phyloP scores from a whole-genome alignment of 306 rosid genomes.

The Pyrus pyrifolia region DNA sequence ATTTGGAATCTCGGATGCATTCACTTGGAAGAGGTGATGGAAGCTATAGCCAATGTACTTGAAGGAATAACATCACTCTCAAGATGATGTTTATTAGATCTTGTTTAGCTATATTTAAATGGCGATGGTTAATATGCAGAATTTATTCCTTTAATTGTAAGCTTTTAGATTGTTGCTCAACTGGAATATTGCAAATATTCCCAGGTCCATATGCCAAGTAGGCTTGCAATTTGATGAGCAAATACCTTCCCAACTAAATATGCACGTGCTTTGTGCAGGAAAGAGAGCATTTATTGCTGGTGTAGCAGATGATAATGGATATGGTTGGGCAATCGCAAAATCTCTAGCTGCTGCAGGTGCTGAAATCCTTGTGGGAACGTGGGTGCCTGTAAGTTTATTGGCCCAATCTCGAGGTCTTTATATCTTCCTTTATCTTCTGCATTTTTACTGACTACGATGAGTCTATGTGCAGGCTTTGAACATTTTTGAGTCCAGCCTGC shows the following conservation, averaged over 20 bases:
- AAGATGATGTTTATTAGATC: not conserved
- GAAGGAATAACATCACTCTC: not conserved
- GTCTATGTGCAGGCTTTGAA: slow-evolving; percentile 65
- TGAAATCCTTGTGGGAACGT: slow-evolving; percentile 90
- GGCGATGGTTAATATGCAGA: not conserved
- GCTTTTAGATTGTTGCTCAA: not conserved
- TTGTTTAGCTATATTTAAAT: not conserved
- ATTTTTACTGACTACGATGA: slow-evolving; percentile 7
- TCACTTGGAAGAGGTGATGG: not conserved
- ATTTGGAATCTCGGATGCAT: not conserved
- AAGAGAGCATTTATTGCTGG: slow-evolving; percentile 96
- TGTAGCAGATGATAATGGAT: slow-evolving; percentile 91
- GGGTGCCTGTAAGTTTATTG: slow-evolving; percentile 88
- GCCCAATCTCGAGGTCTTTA: not conserved
- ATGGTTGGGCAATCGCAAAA: slow-evolving; percentile 99
- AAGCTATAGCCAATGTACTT: not conserved
- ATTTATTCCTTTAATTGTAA: not conserved
- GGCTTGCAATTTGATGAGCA: not conserved
- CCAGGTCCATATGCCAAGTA: not conserved
- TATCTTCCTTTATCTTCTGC: not conserved
- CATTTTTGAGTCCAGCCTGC: slow-evolving; percentile 86
- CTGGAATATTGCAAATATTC: not conserved
- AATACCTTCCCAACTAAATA: not conserved
- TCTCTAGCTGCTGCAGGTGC: slow-evolving; percentile 98
- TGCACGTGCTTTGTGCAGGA: slow-evolving; percentile 34